Evolutionary conservation across 257 asterid species (phyloP).

Genomic region (Vinca minor): DNA sequence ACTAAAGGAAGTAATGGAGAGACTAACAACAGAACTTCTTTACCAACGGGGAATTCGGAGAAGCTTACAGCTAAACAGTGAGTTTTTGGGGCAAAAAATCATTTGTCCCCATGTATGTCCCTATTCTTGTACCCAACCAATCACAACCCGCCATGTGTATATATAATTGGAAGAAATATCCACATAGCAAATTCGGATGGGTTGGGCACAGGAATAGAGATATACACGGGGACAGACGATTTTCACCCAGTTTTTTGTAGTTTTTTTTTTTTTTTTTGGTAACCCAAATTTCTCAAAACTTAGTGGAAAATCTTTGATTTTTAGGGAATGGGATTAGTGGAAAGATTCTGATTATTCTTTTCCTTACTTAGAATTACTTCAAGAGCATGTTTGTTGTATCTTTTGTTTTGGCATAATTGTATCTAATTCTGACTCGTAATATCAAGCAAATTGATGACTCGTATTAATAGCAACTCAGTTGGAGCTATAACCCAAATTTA

Average conservation of each 20-base stretch:
- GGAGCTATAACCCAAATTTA: too few species aligned
- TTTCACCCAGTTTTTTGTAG: too few species aligned
- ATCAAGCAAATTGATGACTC: background rate
- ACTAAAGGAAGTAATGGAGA: constrained; percentile 24
- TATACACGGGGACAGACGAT: too few species aligned
- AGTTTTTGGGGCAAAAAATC: too few species aligned
- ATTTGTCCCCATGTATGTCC: too few species aligned
- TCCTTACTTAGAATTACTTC: background rate
- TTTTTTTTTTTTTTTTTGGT: constrained; percentile 8
- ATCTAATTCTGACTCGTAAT: too few species aligned
- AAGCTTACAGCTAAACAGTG: constrained; percentile 37
- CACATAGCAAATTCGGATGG: too few species aligned
- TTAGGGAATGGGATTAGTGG: constrained; percentile 3
- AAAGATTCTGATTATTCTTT: background rate
- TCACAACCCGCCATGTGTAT: too few species aligned
- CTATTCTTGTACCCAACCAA: too few species aligned
- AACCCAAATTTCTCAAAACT: constrained; percentile 6
- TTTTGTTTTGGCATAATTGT: background rate
- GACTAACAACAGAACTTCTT: constrained; percentile 34
- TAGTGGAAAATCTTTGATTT: constrained; percentile 3
- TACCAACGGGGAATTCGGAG: constrained; percentile 39
- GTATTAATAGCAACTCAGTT: background rate
- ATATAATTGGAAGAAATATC: too few species aligned
- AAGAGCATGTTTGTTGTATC: constrained; percentile 1
- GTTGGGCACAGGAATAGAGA: too few species aligned